Base-by-base conservation (phyloP, 2,329 filamentous ascomycete genomes). In the Ascochyta pisi region DNA sequence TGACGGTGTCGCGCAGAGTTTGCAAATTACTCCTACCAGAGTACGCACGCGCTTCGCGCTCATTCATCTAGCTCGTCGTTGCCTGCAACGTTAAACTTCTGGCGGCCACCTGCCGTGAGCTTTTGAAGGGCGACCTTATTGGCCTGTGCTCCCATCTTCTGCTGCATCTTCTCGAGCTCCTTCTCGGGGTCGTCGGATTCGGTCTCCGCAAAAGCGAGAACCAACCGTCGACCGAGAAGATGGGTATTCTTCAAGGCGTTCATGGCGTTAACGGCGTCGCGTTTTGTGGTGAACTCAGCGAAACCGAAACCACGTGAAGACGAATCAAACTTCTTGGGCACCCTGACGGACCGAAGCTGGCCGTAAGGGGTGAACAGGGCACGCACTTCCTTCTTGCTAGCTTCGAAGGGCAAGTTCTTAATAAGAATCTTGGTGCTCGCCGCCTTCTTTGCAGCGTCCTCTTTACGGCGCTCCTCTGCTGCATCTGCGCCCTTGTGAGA, bases 401-500 rank as follows among this genome's bases (percentile, higher is more conserved):
- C 89, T 80, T 98, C 92, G 80, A 99, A 99, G 19, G 95, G 94
- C 77, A 99, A 80, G 81, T 99, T 99, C 83, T 98, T 99, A 81
- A 99, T 89, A 77, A 98, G 89, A 71, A 99, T 89, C 83, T 98
- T 98, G 43, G 93, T 97, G 64, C 87, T 85, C 23, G 90, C 87
- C 46, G 85, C 79, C 77, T 94, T 96, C 82, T 92, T 96, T 46
- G 89, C 87, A 62, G 85, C 86, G 71, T 98, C 92, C 64, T 94
- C 89, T 64, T 89, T 89, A 62, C 89, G 87, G 63, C 90, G 86
- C 77, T 96, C 91, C 73, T 96, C 92, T 2, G 91, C 93, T 16
- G 92, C 92, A 78, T 98, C 93, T 54, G 88, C 83, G 19, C 90
- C 91, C 76, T 89, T 92, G 79, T 97, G 92, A 6, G 93, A 96